Base-by-base conservation (phyloP, 495 filamentous ascomycete genomes). In the Rhizodiscina lignyota region DNA sequence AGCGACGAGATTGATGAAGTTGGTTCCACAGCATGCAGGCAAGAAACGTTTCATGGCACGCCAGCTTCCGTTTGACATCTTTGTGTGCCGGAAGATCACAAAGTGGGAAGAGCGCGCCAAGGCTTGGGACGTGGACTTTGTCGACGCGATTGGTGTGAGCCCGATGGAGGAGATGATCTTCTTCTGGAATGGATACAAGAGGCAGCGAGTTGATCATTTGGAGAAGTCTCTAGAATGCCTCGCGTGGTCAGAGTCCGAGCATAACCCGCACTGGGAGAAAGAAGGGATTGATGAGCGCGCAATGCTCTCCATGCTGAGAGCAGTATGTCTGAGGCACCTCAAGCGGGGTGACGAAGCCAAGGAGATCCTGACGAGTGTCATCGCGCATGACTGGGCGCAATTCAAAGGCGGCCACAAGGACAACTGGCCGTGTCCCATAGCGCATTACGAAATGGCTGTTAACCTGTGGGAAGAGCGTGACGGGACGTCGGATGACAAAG, bases 101-200 rank as follows among this genome's bases (percentile, higher is more conserved):
- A 94, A 92, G 60, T 94, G 85, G 87, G 78, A 91, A 47, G 70
- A 76, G 17, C 68, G 86, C 12, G 77, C 82, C 10, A 74, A 74
- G 41, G 63, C 68, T 18, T 68, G 73, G 56, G 62, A 66, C 2
- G 57, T 87, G 17, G 67, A 77, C 10, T 60, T 94, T 4, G 67
- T 80, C 2, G 87, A 96, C 44, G 85, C 77, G 1, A 63, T 92
- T 19, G 85, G 85, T 16, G 72, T 87, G 5, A 79, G 76, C 42
- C 91, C 89, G 0, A 53, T 82, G 2, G 74, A 84, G 48, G 89
- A 97, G 59, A 94, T 97, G 84, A 74, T 80, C n/a, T 93, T 87
- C 53, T 73, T 96, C 47, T 97, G 89, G 89, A 84, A 69, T 40
- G 79, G 79, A 1, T 61, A 62, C 28, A 91, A 80, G 55, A 72